Conservation (phyloP, 768 basidiomycete genomes). For the Kondoa subrosea region DNA sequence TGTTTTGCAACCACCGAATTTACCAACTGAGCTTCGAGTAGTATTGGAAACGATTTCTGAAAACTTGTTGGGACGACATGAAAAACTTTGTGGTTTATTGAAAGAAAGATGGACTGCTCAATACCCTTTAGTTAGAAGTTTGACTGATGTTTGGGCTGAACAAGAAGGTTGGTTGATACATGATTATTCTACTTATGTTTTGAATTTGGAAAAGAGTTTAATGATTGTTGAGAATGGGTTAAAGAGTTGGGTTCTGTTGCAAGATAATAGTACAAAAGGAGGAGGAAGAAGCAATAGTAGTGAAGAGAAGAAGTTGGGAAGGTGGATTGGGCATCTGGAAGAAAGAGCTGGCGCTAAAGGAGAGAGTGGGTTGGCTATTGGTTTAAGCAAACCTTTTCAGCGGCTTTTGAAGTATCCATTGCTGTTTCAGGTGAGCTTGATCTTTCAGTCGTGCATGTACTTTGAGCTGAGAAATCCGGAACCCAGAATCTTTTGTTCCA, state of each 20-base stretch:
- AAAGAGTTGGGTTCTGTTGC: not conserved
- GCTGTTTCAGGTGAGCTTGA: conserved; percentile 90
- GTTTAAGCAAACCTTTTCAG: conserved; percentile 91
- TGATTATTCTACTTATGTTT: conserved; percentile 81
- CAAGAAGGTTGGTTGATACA: conserved; percentile 47
- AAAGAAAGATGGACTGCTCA: conserved; percentile 87
- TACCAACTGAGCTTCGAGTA: conserved; percentile 71
- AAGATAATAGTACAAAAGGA: not conserved
- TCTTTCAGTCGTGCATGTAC: no score
- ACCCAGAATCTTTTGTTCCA: conserved; percentile 16
- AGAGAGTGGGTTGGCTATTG: conserved; percentile 86
- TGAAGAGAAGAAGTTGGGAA: conserved; percentile 63
- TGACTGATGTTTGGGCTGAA: conserved; percentile 26
- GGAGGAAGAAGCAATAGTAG: conserved; percentile 45
- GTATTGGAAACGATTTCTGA: conserved; percentile 74
- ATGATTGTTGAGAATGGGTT: conserved; percentile 64
- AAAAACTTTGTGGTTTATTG: conserved; percentile 63
- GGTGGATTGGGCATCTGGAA: conserved; percentile 63
- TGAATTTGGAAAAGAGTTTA: conserved; percentile 82
- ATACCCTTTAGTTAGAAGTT: conserved; percentile 36
- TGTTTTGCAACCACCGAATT: conserved; percentile 52
- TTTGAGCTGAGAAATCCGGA: no score
- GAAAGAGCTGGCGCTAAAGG: conserved; percentile 63
- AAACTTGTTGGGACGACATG: conserved; percentile 77
- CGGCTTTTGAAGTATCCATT: conserved; percentile 90